Evolutionary conservation across 192 early-diverging fungal genomes (phyloP).

Genomic region (Coemansia nantahalensis): DNA sequence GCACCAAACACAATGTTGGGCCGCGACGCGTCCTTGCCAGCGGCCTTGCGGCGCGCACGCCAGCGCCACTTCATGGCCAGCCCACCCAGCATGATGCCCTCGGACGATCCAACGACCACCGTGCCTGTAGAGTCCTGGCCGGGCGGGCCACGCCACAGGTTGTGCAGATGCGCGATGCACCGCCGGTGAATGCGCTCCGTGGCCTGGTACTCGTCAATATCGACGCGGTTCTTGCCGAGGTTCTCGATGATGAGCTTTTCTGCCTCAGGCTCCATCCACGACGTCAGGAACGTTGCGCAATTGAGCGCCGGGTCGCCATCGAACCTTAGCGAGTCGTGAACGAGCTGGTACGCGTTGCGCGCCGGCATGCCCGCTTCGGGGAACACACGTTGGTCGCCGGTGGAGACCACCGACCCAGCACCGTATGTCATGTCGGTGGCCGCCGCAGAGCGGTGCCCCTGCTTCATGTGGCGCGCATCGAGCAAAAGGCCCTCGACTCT

Average conservation of each 20-base stretch:
- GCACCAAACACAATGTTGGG: constrained; percentile 79
- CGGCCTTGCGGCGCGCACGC: constrained; percentile 58
- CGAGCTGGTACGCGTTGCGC: constrained; percentile 64
- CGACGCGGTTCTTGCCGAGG: constrained; percentile 72
- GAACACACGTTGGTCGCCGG: constrained; percentile 30
- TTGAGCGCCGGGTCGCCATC: constrained; percentile 78
- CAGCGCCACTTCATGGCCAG: constrained; percentile 80
- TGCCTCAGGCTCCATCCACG: constrained; percentile 81
- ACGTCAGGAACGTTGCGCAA: constrained; percentile 76
- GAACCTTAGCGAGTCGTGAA: constrained; percentile 72
- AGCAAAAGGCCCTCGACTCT: constrained; percentile 34
- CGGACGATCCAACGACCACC: constrained; percentile 74
- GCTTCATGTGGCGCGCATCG: constrained; percentile 32
- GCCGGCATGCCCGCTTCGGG: constrained; percentile 46
- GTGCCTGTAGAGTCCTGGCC: constrained; percentile 59
- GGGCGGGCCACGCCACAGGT: constrained; percentile 61
- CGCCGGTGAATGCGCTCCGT: constrained; percentile 62
- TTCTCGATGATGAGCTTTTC: constrained; percentile 75
- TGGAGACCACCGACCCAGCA: constrained; percentile 18
- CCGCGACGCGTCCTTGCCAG: constrained; percentile 63
- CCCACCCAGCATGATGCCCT: constrained; percentile 74
- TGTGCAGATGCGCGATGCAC: constrained; percentile 68
- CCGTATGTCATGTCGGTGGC: constrained; percentile 42
- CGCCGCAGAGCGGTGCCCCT: constrained; percentile 19
- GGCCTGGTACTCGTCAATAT: constrained; percentile 69